Evolutionary conservation across 768 basidiomycete species (phyloP).

Genomic region (Leccinellum luteum): DNA sequence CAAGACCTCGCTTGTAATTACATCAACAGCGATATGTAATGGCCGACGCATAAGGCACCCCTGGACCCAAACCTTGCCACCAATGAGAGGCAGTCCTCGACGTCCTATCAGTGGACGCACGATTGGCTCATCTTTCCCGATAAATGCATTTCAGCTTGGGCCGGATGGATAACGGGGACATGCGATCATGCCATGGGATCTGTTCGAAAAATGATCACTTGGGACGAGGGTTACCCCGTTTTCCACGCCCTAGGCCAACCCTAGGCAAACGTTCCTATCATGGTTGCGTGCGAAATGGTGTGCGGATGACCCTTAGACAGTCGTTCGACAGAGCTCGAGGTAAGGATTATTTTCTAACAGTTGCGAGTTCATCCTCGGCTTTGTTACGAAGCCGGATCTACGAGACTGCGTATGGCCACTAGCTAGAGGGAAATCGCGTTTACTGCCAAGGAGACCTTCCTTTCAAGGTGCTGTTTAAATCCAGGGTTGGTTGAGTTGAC

Average conservation of each 20-base stretch:
- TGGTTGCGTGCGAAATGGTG: background rate
- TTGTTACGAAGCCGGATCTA: background rate
- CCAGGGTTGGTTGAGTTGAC: background rate
- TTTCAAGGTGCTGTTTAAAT: background rate
- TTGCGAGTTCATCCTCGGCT: background rate
- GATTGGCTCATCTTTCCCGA: constrained; percentile 32
- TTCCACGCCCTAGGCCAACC: constrained; percentile 21
- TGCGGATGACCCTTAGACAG: background rate
- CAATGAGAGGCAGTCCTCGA: background rate
- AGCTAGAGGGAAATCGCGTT: background rate
- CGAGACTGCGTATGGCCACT: too few species aligned
- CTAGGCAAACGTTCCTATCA: background rate
- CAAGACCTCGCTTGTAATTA: background rate
- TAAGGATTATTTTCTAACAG: background rate
- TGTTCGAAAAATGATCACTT: constrained; percentile 44
- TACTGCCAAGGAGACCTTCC: background rate
- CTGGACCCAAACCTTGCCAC: constrained; percentile 6
- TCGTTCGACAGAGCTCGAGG: background rate
- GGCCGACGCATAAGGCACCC: constrained; percentile 1
- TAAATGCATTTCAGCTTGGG: constrained; percentile 18
- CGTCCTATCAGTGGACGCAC: background rate
- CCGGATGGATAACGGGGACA: background rate
- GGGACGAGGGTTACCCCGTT: constrained; percentile 45
- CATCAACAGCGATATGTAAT: too few species aligned
- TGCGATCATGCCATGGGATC: constrained; percentile 36